Evolutionary conservation across 2,329 filamentous ascomycete genomes (phyloP).

Genomic region (Onygenales sp.): DNA sequence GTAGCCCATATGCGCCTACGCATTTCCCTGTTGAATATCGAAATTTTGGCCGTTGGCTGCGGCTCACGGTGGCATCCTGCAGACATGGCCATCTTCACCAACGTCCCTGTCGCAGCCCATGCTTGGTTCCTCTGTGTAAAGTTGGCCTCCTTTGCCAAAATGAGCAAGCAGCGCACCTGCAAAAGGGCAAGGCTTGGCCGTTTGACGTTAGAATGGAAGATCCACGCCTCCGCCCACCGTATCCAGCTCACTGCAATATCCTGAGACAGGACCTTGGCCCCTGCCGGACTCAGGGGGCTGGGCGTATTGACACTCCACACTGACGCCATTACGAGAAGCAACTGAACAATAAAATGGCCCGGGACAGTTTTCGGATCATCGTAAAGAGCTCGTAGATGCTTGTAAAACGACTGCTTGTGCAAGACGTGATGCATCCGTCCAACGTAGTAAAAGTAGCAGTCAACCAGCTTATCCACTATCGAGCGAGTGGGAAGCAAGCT

Average conservation of each 20-base stretch:
- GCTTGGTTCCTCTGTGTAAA: conserved; percentile 46
- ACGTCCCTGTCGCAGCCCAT: conserved; percentile 42
- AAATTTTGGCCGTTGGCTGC: conserved; percentile 22
- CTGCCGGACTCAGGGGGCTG: not conserved
- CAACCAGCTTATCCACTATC: conserved; percentile 28
- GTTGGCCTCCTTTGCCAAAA: conserved; percentile 42
- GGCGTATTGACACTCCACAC: conserved; percentile 22
- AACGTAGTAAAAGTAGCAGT: conserved; percentile 30
- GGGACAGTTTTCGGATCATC: conserved; percentile 19
- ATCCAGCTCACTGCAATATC: conserved; percentile 56
- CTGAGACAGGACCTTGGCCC: conserved; percentile 8
- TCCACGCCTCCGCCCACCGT: conserved; percentile 76
- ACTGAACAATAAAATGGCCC: conserved; percentile 24
- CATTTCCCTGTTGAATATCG: conserved; percentile 35
- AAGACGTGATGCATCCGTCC: conserved; percentile 32
- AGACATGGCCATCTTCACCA: conserved; percentile 44
- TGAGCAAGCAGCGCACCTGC: conserved; percentile 42
- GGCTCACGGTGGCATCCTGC: conserved; percentile 42
- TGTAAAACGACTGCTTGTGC: conserved; percentile 31
- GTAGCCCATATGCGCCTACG: conserved; percentile 49
- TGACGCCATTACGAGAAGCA: conserved; percentile 29
- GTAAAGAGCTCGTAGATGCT: conserved; percentile 29
- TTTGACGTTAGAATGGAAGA: conserved; percentile 65
- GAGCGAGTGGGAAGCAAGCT: conserved; percentile 25
- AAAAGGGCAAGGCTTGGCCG: conserved; percentile 42